Evolutionary conservation across 495 filamentous ascomycete species (phyloP).

Genomic region (Talaromyces wortmannii): DNA sequence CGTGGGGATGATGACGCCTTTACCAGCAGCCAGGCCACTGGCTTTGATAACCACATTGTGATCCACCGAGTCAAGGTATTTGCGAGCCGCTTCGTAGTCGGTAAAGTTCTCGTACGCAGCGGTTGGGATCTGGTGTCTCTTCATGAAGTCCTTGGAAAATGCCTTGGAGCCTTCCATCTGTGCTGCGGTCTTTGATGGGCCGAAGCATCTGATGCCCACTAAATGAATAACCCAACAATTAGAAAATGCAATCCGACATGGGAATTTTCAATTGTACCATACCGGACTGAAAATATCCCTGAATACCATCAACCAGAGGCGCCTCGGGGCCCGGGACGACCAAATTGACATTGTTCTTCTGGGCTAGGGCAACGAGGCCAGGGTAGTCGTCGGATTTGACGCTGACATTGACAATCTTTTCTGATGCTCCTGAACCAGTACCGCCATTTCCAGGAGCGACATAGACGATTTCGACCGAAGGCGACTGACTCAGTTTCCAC

Average conservation of each 20-base stretch:
- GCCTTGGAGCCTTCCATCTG: conserved; percentile 94
- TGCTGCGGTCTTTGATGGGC: conserved; percentile 79
- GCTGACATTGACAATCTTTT: conserved; percentile 67
- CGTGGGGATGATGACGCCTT: conserved; percentile 83
- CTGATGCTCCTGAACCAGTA: conserved; percentile 54
- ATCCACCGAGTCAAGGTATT: conserved; percentile 66
- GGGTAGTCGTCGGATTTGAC: conserved; percentile 71
- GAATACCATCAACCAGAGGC: conserved; percentile 87
- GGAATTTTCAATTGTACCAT: conserved; percentile 5
- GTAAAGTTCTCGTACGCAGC: conserved; percentile 85
- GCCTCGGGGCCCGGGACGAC: conserved; percentile 90
- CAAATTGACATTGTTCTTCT: conserved; percentile 67
- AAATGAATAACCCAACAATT: conserved; percentile 14
- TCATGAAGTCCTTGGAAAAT: conserved; percentile 98
- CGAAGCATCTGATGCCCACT: conserved; percentile 77
- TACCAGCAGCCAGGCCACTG: conserved; percentile 77
- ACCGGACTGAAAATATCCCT: conserved; percentile 69
- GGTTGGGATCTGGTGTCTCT: conserved; percentile 81
- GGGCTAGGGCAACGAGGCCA: conserved; percentile 66
- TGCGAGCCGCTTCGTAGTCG: conserved; percentile 66
- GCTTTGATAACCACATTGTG: conserved; percentile 89
- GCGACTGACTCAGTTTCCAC: conserved; percentile 86
- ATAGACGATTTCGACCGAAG: conserved; percentile 42
- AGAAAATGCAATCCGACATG: neutral
- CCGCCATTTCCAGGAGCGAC: conserved; percentile 78